Evolutionary conservation across 495 filamentous ascomycete genomes (phyloP), one percentile per base, ranked within the genome.

Genomic region (Tuber magnatum): DNA sequence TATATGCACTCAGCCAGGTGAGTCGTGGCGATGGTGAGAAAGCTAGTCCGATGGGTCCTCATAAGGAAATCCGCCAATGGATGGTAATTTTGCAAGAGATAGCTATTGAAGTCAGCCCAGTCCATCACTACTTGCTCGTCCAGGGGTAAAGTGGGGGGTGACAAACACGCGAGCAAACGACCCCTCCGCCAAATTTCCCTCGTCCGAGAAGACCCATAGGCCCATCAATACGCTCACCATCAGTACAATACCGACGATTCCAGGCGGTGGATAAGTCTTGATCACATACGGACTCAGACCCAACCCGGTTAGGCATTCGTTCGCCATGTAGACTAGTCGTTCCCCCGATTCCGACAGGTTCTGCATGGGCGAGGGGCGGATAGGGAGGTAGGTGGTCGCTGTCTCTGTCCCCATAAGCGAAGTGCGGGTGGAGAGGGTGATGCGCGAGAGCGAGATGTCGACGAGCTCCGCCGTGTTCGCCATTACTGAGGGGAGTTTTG

Each of bases 271-370:
- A 82, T 89, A 93, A 72, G 86, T 83, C 61, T 84, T 89, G 68
- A 92, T 84, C 0, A 83, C 85, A 72, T 90, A 86, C 40, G 87
- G 85, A 74, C 86, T 89, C 68, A 87, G 84, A 16, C 86, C 86
- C 0, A 93, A 86, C 0, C 81, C 86, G 28, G 82, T 72, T 6
- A 88, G 83, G 24, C 88, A 87, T 6, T 89, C 87, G 68, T 87
- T 82, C 82, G 92, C 90, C 87, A 94, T 89, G n/a, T 86, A 85
- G 44, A 92, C 88, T n/a, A 90, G 82, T 46, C 89, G 86, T 70
- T 86, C 83, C 20, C 90, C 87, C 0, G 89, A 86, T 46, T 93
- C 90, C 28, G 84, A 75, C 80, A 84, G 86, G 40, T 85, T 85
- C 51, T 83, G 83, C 87, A 94, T 86, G 0, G 90, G 88, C 10